Base-by-base conservation (phyloP, 2,329 filamentous ascomycete genomes). In the Cladosporium sp. region DNA sequence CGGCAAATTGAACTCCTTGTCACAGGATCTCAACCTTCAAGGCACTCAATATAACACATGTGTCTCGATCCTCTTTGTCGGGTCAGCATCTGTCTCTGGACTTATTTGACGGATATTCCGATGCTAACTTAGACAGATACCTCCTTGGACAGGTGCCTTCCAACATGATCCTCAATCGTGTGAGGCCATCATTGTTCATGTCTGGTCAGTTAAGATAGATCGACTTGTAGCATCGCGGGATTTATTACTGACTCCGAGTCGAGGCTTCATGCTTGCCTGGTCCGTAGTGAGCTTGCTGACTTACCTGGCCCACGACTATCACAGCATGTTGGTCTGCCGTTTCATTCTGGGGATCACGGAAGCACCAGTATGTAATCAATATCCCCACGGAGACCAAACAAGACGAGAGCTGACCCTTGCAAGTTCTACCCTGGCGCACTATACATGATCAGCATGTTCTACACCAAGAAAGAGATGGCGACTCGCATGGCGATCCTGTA, bases 21-120 rank as follows among this genome's bases (percentile, higher is more conserved):
- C 85, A 58, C 58, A 73, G 20, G 83, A 85, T 58, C 71, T 85
- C 0, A 70, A 70, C 1, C 82, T 85, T 78, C 72, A 67, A 6
- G 81, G 81, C 6, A 84, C 80, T 2, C 80, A 86, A 51, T 85
- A 82, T 66, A 84, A 84, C 62, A 70, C 83, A 1, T 78, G 78
- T 14, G 82, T 79, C 3, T 79, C 77, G 59, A 81, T 83, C 64
- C 72, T 56, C 3, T 56, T 56, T 30, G 54, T 56, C 9, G 54
- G 54, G 51, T 54, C 17, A 34, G 30, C 3, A 22, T 25, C 8
- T 40, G 38, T 17, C 17, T 25, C 43, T 34, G 7, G 11, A 49
- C 12, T n/a, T 12, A 11, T 28, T 20, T 17, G 38, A 40, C 15
- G 6, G 14, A 40, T 40, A 5, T 4, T 3, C 6, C 38, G 15